Evolutionary conservation across 441 rosid genomes (phyloP), one percentile per base, ranked within the genome.

Genomic region (California macrophylla): DNA sequence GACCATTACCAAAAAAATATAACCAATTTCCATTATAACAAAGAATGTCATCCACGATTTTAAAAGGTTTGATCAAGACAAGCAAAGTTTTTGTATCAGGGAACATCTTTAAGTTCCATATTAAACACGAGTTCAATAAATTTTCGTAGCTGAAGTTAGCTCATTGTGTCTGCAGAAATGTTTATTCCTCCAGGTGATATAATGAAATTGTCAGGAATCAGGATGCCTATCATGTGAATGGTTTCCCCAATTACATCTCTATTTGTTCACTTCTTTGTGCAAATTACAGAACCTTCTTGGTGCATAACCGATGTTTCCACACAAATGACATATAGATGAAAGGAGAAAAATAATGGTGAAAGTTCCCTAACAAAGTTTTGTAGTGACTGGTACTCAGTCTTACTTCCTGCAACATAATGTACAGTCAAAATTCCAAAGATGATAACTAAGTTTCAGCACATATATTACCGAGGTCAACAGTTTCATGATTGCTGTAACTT

Each of bases 381-480:
- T 58, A 23, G 29, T 58, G 26, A 54, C 26, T 7, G 18, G 29
- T 58, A 24, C 25, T 58, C 29, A 10, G 29, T 58, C 23, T 50
- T 3, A 50, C 58, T 58, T 58, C 15, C 29, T 10, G 8, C 63
- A 12, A 23, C 29, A 58, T 58, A 58, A 2, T 23, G 10, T 21
- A 58, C 9, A 4, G 30, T 12, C 29, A 58, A 2, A 24, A 58
- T 21, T 23, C 29, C 29, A 58, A 12, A 58, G 29, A 23, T 8
- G 23, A 23, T 58, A 32, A 16, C 1, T 9, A 74, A 60, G 66
- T 64, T 45, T 52, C 25, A 24, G 18, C 60, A 45, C 21, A 64
- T 28, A 54, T 38, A 73, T 76, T 83, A 93, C 96, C 85, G 86
- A 88, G 84, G 77, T 87, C 67, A 88, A 77, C 20, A 89, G 76